These are phyloP conservation scores for Podospora pseudocomata DNA, from an alignment of 495 filamentous ascomycete genomes.

Conservation along the genomic window DNA sequence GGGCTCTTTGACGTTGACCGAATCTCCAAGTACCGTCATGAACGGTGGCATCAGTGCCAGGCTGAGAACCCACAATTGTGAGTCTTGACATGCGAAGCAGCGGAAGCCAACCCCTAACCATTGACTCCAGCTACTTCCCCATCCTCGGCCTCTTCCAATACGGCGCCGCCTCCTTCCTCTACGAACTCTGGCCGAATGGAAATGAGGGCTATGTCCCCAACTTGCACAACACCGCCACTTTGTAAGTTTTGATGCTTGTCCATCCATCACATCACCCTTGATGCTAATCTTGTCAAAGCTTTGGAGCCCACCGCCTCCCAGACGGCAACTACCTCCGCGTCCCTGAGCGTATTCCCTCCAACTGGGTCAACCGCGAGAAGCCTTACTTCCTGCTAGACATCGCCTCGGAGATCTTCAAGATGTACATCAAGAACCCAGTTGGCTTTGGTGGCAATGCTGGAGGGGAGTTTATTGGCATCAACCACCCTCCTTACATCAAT, in stretches of 20 bases:
- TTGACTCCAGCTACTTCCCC: slow-evolving; percentile 8
- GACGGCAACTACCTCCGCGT: slow-evolving; percentile 4
- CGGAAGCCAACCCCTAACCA: background rate
- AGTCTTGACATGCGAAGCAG: background rate
- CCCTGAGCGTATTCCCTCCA: slow-evolving; percentile 11
- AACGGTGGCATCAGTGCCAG: slow-evolving; percentile 10
- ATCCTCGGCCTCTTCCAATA: slow-evolving; percentile 14
- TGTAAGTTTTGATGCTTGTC: background rate
- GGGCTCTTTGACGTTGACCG: slow-evolving; percentile 7
- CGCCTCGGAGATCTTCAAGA: slow-evolving; percentile 10
- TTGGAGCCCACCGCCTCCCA: background rate
- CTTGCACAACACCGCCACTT: slow-evolving; percentile 14
- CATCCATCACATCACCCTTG: background rate
- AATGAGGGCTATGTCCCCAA: slow-evolving; percentile 14
- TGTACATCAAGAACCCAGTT: slow-evolving; percentile 12
- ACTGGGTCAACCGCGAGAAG: slow-evolving; percentile 10
- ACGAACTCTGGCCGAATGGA: slow-evolving; percentile 12
- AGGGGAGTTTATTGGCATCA: slow-evolving; percentile 10
- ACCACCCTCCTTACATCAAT: slow-evolving; percentile 4
- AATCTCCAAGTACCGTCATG: slow-evolving; percentile 10
- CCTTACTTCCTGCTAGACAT: slow-evolving; percentile 9
- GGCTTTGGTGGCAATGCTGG: slow-evolving; percentile 13
- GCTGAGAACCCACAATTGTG: slow-evolving; percentile 12
- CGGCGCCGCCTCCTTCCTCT: slow-evolving; percentile 13
- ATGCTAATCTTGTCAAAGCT: background rate